Evolutionary conservation across 192 early-diverging fungal genomes (phyloP), one percentile per base, ranked within the genome.

Genomic region (Backusella liffmaniae): DNA sequence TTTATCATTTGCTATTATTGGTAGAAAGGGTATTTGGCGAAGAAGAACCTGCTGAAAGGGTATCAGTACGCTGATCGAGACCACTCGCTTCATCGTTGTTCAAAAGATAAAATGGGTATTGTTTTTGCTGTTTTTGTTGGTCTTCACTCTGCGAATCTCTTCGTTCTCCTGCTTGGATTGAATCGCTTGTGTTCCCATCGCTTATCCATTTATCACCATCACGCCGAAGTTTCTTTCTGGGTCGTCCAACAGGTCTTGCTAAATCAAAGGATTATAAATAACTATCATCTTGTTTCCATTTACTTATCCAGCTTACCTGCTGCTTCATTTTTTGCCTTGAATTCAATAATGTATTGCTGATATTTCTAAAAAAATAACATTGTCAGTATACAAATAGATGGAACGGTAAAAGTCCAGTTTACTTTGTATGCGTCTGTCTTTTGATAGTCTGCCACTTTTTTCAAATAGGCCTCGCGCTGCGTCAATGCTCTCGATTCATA

Each of bases 311-410:
- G 9, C 0, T 75, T 70, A 76, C 75, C 73, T 44, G 76, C 79
- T 56, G 77, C 70, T 67, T 84, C 83, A 53, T 84, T 73, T 67
- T 84, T 81, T 10, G 77, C 74, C 23, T 79, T 82, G 39, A 84
- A 84, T 21, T 84, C 83, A 12, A 53, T 68, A 41, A 82, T 49
- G 21, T 84, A 84, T 70, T 74, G 66, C 75, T 84, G 83, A 49
- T 84, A 83, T 65, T 80, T 59, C 82, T 83, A 42, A 35, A 70
- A 9, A 4, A 23, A 70, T 26, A 41, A 8, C 34, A 2, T 16
- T 7, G 13, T 65, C 23, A 42, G n/a, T 21, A 16, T 3, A 35
- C 42, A 49, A 49, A 49, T 49, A 49, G 18, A 36, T 72, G 15
- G 26, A 49, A 0, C 7, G 4, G 1, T 49, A 15, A 16, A 21